Percentiles rank a stretch among this genome's conserved stretches.
phyloP scores from a whole-genome alignment of 331 rosid genomes.

The Rhamnella rubrinervis region DNA sequence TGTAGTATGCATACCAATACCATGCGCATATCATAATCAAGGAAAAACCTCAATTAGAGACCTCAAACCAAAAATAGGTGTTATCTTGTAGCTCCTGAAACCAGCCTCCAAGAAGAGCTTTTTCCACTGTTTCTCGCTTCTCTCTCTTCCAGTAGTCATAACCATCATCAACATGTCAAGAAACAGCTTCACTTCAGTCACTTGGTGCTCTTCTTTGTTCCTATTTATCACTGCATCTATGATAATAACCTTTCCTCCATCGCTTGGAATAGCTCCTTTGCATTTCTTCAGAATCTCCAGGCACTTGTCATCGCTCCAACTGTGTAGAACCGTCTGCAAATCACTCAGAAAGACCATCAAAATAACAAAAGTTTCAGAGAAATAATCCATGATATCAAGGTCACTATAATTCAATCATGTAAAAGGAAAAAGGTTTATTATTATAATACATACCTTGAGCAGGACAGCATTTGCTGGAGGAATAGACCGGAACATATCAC shows the following conservation, averaged over 20 bases:
- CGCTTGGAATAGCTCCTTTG: slow-evolving; percentile 42
- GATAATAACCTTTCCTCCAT: slow-evolving; percentile 46
- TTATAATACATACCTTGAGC: slow-evolving; percentile 30
- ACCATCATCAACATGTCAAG: slow-evolving; percentile 47
- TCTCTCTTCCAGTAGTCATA: slow-evolving; percentile 44
- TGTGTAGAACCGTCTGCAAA: slow-evolving; percentile 42
- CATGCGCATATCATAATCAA: no score
- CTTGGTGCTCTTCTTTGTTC: slow-evolving; percentile 29
- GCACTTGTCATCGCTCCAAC: slow-evolving; percentile 39
- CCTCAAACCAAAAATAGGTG: slow-evolving; percentile 39
- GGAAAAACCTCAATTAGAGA: slow-evolving; percentile 54
- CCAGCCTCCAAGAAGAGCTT: slow-evolving; percentile 51
- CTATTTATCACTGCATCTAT: slow-evolving; percentile 47
- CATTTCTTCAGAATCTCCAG: slow-evolving; percentile 48
- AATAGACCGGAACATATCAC: slow-evolving; percentile 54
- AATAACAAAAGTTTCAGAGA: not conserved
- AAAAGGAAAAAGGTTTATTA: not conserved
- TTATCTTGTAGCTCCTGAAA: slow-evolving; percentile 41
- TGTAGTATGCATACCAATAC: no score
- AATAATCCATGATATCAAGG: no score
- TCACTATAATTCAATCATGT: no score
- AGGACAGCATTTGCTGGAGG: slow-evolving; percentile 54
- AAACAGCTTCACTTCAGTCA: slow-evolving; percentile 39
- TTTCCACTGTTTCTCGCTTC: slow-evolving; percentile 49
- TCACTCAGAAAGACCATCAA: not conserved